phyloP scores from a whole-genome alignment of 228 moss, liverwort and hornwort genomes.

The Sphagnum magellanicum region DNA sequence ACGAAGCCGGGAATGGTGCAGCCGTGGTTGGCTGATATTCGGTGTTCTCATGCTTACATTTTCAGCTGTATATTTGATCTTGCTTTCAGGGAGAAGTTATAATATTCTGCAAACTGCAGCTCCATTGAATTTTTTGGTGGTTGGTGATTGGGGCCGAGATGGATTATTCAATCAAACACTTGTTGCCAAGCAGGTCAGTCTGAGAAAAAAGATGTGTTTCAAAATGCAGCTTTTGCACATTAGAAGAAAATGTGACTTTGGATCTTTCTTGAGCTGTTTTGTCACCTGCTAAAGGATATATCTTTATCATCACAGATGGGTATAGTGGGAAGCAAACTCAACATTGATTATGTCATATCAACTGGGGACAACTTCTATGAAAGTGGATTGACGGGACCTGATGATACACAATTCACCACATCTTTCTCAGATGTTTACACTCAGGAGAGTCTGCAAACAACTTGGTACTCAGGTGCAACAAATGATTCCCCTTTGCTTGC shows the following conservation, averaged over 20 bases:
- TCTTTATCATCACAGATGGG: conserved; percentile 49
- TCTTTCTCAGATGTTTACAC: conserved; percentile 77
- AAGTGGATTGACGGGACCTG: conserved; percentile 42
- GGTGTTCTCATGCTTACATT: neutral
- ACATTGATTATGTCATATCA: conserved; percentile 60
- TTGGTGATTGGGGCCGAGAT: conserved; percentile 92
- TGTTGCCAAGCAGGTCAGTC: conserved; percentile 60
- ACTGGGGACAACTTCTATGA: conserved; percentile 91
- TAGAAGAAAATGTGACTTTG: no score
- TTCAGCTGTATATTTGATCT: neutral
- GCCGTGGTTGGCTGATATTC: neutral
- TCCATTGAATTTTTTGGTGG: conserved; percentile 60
- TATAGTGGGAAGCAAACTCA: conserved; percentile 47
- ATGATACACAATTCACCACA: conserved; percentile 48
- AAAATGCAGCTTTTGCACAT: no score
- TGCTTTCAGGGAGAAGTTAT: neutral
- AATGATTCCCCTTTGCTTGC: no score
- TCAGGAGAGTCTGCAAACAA: conserved; percentile 65
- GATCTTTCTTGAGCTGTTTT: no score
- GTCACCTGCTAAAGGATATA: no score
- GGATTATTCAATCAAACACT: conserved; percentile 63
- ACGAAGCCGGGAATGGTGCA: neutral
- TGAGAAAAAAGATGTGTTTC: no score
- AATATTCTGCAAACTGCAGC: neutral
- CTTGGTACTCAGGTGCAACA: conserved; percentile 73